Conservation (phyloP, 805 yeast species). For the Candida tibetensis region DNA sequence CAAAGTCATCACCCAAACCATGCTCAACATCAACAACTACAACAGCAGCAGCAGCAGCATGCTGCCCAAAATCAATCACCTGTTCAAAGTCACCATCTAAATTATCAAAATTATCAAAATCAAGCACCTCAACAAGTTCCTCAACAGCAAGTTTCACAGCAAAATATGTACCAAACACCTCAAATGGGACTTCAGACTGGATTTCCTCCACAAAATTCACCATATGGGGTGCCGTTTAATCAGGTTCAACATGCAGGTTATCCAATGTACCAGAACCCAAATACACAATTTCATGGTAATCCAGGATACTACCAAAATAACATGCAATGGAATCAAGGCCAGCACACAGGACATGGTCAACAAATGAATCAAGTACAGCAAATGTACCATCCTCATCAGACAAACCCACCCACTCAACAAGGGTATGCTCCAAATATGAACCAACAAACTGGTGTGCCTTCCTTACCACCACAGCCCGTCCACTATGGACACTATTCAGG, state of each 20-base stretch:
- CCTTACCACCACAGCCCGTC: too few relatives aligned
- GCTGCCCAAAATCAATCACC: neutral
- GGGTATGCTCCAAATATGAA: too few relatives aligned
- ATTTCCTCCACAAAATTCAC: slow-evolving; percentile 8
- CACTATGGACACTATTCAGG: too few relatives aligned
- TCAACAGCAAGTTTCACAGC: slow-evolving; percentile 3
- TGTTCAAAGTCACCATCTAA: neutral
- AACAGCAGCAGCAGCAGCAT: too few relatives aligned
- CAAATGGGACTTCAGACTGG: neutral
- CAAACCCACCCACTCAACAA: too few relatives aligned
- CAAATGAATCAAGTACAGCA: too few relatives aligned
- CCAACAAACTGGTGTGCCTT: too few relatives aligned
- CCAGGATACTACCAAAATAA: slow-evolving; percentile 2
- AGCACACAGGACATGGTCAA: too few relatives aligned
- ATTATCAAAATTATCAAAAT: neutral
- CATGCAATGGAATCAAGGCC: slow-evolving; percentile 7
- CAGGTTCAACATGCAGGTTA: slow-evolving; percentile 15
- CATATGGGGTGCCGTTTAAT: slow-evolving; percentile 23
- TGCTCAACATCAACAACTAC: too few relatives aligned
- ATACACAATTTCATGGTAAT: neutral
- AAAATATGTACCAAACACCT: slow-evolving; percentile 2
- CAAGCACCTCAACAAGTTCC: neutral
- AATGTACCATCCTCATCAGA: too few relatives aligned
- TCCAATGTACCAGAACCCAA: slow-evolving; percentile 2
- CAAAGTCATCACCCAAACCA: neutral